Conservation (phyloP, 495 filamentous ascomycete species). For the Neurospora sp. region DNA sequence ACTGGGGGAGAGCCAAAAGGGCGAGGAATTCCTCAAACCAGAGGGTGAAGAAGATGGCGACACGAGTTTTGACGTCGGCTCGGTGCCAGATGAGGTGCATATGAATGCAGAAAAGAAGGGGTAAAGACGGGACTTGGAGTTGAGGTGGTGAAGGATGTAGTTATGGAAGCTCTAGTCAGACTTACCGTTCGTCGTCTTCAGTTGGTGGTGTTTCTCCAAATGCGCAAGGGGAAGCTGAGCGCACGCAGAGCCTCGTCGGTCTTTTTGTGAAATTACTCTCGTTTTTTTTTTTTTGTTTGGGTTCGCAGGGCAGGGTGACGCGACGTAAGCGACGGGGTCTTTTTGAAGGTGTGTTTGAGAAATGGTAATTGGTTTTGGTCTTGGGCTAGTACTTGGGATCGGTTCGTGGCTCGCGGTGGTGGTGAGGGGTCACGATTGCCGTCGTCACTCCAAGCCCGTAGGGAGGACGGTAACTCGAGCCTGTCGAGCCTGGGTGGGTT, state of each 20-base stretch:
- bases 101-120: background rate
- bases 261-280: background rate
- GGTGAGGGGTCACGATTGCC: constrained; percentile 12
- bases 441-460: constrained; percentile 6
- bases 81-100: background rate
- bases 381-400: background rate
- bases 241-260: background rate
- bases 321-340: constrained; percentile 5
- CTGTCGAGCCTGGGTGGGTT: background rate
- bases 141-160: background rate
- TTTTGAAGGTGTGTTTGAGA: background rate
- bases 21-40: background rate
- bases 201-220: background rate
- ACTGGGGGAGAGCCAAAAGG: background rate
- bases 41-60: background rate
- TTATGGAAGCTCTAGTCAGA: background rate
- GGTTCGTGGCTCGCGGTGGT: constrained; percentile 1
- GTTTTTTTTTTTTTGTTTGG: background rate
- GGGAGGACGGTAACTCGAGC: background rate
- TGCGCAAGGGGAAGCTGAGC: background rate
- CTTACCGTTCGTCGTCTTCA: background rate
- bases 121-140: background rate
- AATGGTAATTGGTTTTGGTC: background rate
- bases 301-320: background rate
- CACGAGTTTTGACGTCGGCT: background rate